Evolutionary conservation across 2,329 filamentous ascomycete species (phyloP), one percentile per base, ranked within the genome.

Genomic region (Colletotrichum liaoningense): DNA sequence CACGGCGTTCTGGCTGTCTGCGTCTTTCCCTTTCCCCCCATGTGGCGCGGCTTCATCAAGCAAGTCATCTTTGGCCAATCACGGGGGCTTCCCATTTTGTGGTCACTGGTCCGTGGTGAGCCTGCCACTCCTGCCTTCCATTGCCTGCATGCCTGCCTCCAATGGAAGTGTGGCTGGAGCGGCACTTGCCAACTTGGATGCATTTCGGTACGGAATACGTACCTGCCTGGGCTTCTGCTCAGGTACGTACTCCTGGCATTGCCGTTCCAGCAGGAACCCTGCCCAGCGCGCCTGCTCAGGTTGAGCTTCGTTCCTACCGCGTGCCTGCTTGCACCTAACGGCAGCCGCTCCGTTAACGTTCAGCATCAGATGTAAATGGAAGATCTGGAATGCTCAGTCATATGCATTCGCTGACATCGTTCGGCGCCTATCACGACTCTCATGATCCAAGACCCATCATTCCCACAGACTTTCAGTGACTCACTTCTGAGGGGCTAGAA

Each of bases 41-140:
- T 73, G 70, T 62, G 69, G 69, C 69, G 64, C 35, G 33, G 42
- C 9, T 19, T 54, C 26, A 14, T 46, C n/a, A 46, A 60, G 67
- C 62, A 66, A 22, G 35, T 65, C 16, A 57, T 59, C 16, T 49
- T 52, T 16, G 14, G 1, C 71, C 67, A 73, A 73, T 73, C 67
- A 66, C 5, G 60, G 49, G 5, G 14, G 11, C 22, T 55, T 49
- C 24, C 65, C n/a, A n/a, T 46, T 35, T 26, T 35, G 54, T 11
- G 14, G 46, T 54, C 24, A 57, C 35, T 11, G 38, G n/a, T 42
- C 38, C 14, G 38, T 19, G 16, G 30, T 14, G 28, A 38, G 16
- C 28, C 42, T 55, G 57, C 33, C 22, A 33, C 33, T 33, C 11
- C 22, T 55, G 52, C 19, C 38, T 54, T 55, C 42, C 33, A 5